Base-by-base conservation (phyloP, 2,329 filamentous ascomycete genomes). In the Epicoccum sorghinum region DNA sequence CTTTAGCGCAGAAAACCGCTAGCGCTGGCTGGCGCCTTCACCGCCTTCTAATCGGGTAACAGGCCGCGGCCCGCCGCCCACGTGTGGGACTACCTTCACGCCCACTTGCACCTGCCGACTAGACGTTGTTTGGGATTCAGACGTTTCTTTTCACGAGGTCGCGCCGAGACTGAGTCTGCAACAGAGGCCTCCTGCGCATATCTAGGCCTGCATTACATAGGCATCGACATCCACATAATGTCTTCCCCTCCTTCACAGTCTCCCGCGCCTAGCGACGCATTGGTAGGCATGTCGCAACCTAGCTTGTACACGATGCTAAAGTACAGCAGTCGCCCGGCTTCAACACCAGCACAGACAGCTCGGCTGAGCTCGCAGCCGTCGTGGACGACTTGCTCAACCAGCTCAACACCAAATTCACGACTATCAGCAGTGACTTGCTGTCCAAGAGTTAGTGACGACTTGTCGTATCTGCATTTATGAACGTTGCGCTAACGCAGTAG, bases 301-400 rank as follows among this genome's bases (percentile, higher is more conserved):
- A 29, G 23, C 7, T 27, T 25, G 24, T 52, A 55, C 45, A 57
- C 37, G 4, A 5, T 22, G 23, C 36, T 50, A 22, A 55, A 8
- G 4, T 22, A 2, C 4, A 12, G 4, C 49, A 65, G 62, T 61
- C 69, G 0, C 47, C 52, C 13, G 46, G 36, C 10, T 25, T 65
- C 14, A 57, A 61, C 41, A 56, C 65, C 13, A 64, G 57, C 30
- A 57, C 55, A 27, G 72, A 75, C 52, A 61, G 61, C 47, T 71
- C 70, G 8, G 80, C 83, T 38, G 89, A 93, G 70, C 83, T 96
- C 52, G 87, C 87, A 2, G 86, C 85, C 4, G 90, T 92, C 1
- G 88, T 97, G 1, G 93, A 97, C 65, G 91, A 96, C 36, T 83
- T 97, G 3, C 80, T 97, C 4, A 91, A 93, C 70, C 88, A 91